phyloP scores from a whole-genome alignment of 169 alveolate genomes.

The Cyclospora cayetanensis region DNA sequence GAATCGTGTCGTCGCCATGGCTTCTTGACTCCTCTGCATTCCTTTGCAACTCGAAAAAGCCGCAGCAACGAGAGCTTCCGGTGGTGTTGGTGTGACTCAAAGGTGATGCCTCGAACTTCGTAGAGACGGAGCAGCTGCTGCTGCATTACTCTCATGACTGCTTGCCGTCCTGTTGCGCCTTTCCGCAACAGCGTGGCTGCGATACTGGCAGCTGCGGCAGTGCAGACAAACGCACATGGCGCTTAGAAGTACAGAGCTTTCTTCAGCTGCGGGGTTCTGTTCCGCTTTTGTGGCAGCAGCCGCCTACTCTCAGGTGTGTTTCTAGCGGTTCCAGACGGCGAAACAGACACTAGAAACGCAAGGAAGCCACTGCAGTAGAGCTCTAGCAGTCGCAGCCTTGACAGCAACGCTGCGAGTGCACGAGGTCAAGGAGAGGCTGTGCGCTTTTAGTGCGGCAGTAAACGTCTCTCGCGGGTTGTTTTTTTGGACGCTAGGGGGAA shows the following conservation, averaged over 20 bases:
- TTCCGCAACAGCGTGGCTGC: conserved; percentile 41
- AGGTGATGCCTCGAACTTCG: conserved; percentile 85
- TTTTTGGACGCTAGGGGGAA: no score
- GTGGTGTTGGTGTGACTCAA: conserved; percentile 16
- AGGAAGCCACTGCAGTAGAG: conserved; percentile 2
- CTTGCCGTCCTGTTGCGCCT: conserved; percentile 24
- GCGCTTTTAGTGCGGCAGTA: no score
- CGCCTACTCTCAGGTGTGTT: conserved; percentile 83
- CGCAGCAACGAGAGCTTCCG: not conserved
- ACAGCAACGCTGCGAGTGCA: no score
- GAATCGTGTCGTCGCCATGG: not conserved
- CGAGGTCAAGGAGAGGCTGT: no score
- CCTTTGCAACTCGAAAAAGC: not conserved
- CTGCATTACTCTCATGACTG: conserved; percentile 27
- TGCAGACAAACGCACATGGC: conserved; percentile 7
- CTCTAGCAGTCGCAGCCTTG: not conserved
- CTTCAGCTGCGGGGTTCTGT: conserved; percentile 92
- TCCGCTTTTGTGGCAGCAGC: conserved; percentile 90
- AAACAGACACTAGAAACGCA: not conserved
- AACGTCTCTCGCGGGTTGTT: no score
- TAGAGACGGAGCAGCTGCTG: conserved; percentile 91
- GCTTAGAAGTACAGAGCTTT: conserved; percentile 80
- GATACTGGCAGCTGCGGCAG: not conserved
- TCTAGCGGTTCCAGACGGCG: not conserved
- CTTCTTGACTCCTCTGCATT: not conserved